A percentile compares a stretch with the other conserved stretches of the same genome.
phyloP scores from a whole-genome alignment of 1,139 yeast genomes.

The Yamadazyma epiphylla region DNA sequence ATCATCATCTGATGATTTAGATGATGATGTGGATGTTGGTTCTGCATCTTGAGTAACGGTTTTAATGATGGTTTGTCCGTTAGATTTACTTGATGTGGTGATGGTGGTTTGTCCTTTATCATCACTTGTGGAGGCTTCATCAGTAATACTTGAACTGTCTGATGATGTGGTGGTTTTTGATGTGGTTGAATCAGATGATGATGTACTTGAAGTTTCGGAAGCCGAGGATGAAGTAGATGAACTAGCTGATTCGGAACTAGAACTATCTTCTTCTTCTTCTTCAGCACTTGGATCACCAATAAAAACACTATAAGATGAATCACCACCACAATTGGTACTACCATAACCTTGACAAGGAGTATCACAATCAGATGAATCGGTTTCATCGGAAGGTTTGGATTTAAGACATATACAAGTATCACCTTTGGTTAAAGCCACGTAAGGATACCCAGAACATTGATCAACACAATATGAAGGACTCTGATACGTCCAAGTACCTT shows the following conservation, averaged over 20 bases:
- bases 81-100: constrained; percentile 12
- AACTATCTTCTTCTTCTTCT: constrained; percentile 4
- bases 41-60: constrained; percentile 18
- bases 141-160: constrained; percentile 6
- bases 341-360: constrained; percentile 51
- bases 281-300: constrained; percentile 19
- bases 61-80: constrained; percentile 14
- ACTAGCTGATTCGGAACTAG: constrained; percentile 10
- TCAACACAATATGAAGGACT: constrained; percentile 46
- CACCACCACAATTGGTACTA: constrained; percentile 55
- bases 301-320: constrained; percentile 38
- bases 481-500: constrained; percentile 45
- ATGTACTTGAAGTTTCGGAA: constrained; percentile 15
- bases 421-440: constrained; percentile 59
- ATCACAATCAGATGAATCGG: constrained; percentile 32
- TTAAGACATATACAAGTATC: constrained; percentile 64
- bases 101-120: constrained; percentile 7
- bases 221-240: constrained; percentile 23
- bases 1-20: constrained; percentile 4
- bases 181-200: constrained; percentile 6
- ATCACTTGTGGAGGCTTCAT: constrained; percentile 3
- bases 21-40: constrained; percentile 9
- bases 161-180: constrained; percentile 9
- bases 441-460: constrained; percentile 46
- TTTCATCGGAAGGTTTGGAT: constrained; percentile 40